Evolutionary conservation across 306 rosid species (phyloP), one percentile per base, ranked within the genome.

Genomic region (Albizia julibrissin): DNA sequence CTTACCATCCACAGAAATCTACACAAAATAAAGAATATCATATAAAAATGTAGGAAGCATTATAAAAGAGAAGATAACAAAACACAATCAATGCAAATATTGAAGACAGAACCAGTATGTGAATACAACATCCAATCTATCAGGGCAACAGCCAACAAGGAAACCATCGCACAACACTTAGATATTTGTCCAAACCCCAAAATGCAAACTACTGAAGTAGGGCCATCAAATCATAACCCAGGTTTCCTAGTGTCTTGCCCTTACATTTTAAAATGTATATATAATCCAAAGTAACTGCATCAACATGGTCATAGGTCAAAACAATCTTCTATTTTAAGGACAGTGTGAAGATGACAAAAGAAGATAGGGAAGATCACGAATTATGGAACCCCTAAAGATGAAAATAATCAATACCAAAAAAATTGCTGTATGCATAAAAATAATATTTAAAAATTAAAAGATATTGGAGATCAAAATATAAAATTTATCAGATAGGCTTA

Each of bases 1-100:
- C 99, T 92, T 87, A 95, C 99, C 99, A 95, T 95, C 98, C 98
- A 95, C 82, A 93, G 89, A 89, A 95, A 95, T 79, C 99, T 95
- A 75, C 59, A 81, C 77, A 79, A 67, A 72, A 65, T 31, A 39
- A 79, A 21, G 44, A 34, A 69, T 77, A 72, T 68, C 46, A 5
- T 76, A 69, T 74, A 18, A 58, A 78, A 52, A 66, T 10, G 16
- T 31, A 5, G 46, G 8, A 77, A 73, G 79, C 15, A 22, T 13
- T 72, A 76, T 52, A 68, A 47, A 43, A 43, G 72, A 24, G 39
- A 50, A 39, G 43, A 39, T 39, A 39, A 39, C 43, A 39, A 4
- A 39, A 39, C 43, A 39, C 43, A 96, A 96, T 80, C 99, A 93
- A 73, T 61, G 80, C 79, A 79, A 58, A 61, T n/a, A n/a, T n/a